Percentiles rank a stretch among this genome's conserved stretches.
Evolutionary conservation across 768 basidiomycete species (phyloP).

Genomic region (Tylopilus subfusipes): DNA sequence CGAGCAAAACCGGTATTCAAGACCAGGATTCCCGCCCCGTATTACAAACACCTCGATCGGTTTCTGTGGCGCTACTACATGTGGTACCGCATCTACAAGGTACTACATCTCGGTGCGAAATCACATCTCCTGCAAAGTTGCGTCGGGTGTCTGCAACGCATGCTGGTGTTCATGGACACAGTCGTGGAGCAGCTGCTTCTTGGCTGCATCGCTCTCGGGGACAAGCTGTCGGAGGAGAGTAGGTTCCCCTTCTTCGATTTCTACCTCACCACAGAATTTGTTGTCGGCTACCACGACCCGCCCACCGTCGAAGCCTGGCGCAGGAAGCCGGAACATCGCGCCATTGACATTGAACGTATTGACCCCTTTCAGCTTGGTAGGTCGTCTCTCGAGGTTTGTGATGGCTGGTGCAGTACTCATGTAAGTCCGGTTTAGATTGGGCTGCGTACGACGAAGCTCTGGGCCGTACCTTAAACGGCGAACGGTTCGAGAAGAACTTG

Average conservation of each 20-base stretch:
- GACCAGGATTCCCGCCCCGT: background rate
- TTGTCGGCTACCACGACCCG: background rate
- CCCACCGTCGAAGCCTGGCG: background rate
- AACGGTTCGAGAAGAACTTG: background rate
- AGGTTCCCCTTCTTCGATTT: background rate
- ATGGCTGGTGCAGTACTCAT: background rate
- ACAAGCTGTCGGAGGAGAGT: too few species aligned
- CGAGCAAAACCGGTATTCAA: background rate
- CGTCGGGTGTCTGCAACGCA: too few species aligned
- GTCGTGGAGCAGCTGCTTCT: too few species aligned
- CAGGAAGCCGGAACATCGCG: background rate
- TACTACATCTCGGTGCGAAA: background rate
- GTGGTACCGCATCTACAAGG: too few species aligned
- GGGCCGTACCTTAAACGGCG: background rate
- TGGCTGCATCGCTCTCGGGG: too few species aligned
- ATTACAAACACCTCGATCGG: background rate
- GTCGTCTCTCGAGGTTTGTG: background rate
- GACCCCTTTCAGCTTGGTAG: background rate
- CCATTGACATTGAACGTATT: background rate
- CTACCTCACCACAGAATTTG: background rate
- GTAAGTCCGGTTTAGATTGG: background rate
- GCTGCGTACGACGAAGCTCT: background rate
- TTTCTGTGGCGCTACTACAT: background rate
- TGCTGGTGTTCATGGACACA: too few species aligned
- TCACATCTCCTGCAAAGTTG: too few species aligned